Base-by-base conservation (phyloP, 2,329 filamentous ascomycete genomes). In the Plenodomus tracheiphilus region DNA sequence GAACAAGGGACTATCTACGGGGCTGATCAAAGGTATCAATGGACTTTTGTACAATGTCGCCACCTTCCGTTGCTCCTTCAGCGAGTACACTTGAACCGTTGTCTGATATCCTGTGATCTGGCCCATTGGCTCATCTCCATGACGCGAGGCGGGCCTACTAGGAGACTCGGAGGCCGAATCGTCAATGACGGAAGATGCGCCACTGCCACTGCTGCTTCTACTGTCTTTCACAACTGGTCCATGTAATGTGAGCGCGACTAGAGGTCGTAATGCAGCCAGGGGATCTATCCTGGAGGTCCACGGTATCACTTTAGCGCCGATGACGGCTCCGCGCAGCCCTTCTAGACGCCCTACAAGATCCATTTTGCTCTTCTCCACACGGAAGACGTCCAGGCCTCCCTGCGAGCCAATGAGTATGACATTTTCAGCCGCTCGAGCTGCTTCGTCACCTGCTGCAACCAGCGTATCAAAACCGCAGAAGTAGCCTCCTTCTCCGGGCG, bases 1-100 rank as follows among this genome's bases (percentile, higher is more conserved):
- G 52, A 89, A 88, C 18, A 86, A 74, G 5, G 84, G 79, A 74
- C 86, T 84, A 58, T 77, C 65, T 66, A 76, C 44, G 32, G 85
- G 75, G 51, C 82, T 75, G 62, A 81, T 78, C 61, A 89, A 72
- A 39, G 83, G 75, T 45, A 84, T 77, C 66, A 84, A 79, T 41
- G 88, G 82, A 37, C 87, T 85, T 61, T 85, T 82, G 51, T 95
- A 85, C 8, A 97, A 77, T 0, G 89, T 87, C 20, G 86, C 82
- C 46, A 97, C 74, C 46, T 84, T 82, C 53, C 83, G 80, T 61
- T 85, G 86, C n/a, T 86, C 89, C 59, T 83, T 85, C 51, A 97
- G 76, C 1, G 92, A 97, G 71, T 93, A 96, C 0, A 97, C 78
- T 60, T 97, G 91, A 5, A 96, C 90, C 0, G 87, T 87, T 0